Evolutionary conservation across 345 rosid species (phyloP), one percentile per base, ranked within the genome.

Genomic region (Salix viminalis): DNA sequence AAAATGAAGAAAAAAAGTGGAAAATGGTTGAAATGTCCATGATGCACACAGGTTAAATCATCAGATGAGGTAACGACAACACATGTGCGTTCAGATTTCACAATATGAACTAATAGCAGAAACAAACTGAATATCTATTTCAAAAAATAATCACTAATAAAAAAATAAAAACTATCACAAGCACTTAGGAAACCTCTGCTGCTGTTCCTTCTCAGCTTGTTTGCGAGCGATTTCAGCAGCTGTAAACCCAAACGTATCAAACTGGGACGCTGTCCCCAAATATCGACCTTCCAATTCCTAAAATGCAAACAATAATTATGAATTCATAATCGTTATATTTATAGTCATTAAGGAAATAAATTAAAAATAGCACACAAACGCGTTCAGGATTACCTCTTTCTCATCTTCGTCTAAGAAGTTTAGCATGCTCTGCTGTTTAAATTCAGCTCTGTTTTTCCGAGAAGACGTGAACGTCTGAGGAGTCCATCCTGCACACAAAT

Each of bases 171-270:
- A 58, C 52, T 36, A 79, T 66, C 64, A 79, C 12, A 81, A 65
- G 70, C 69, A 74, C 52, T 69, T 12, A 70, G 11, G 71, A 79
- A 30, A 96, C 99, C 99, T 90, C 74, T 90, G 84, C 46, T 89
- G 87, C 68, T 93, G 95, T 82, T 93, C 99, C 79, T 87, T 96
- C 81, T 93, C 90, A 60, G 92, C 97, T 83, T 92, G 92, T 83
- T 90, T 93, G 73, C 91, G 97, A 83, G 97, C 88, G 62, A 79
- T 75, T 84, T 92, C 97, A 50, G 92, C 97, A 80, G 98, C 91
- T 50, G 98, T 92, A 88, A 88, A 96, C 80, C 99, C 99, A 90
- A 96, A 96, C 24, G 99, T 96, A 85, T 96, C 99, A 82, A 96
- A 96, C 67, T 93, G 92, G 21, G 94, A 86, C 67, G 95, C 86